Base-by-base conservation (phyloP, 345 rosid genomes). In the Gossypium arboreum region DNA sequence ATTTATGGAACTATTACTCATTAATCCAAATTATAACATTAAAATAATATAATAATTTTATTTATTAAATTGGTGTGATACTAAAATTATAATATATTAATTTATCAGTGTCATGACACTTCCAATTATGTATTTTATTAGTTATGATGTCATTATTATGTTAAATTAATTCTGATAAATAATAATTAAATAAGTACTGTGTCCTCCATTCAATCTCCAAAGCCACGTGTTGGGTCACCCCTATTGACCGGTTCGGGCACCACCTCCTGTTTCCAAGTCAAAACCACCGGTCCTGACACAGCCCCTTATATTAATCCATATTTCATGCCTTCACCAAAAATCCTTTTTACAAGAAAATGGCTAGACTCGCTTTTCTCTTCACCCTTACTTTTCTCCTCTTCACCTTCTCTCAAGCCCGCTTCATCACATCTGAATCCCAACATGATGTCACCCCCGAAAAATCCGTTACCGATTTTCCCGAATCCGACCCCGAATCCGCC, bases 151-250 rank as follows among this genome's bases (percentile, higher is more conserved):
- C 34, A 27, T 27, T 29, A 29, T 29, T 29, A 29, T 29, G 0
- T 29, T 29, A 2, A 29, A 29, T 29, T 3, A 29, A 3, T 29
- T 29, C 34, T 29, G 34, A 29, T 29, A 29, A 29, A 29, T 29
- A 34, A 34, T 34, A 34, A 34, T 34, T 34, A 34, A 5, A 34
- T 4, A 34, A 5, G 41, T 34, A 34, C 1, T 34, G 41, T 34
- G 41, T 5, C 39, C 39, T 34, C 39, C 39, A 4, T 48, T 13
- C 52, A 48, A 48, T 48, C 52, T 12, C 2, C 25, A 48, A 64
- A 1, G 66, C 67, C 89, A 73, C 89, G 83, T 84, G 81, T 72
- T 63, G 20, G 80, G 74, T 12, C 11, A 1, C 41, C 72, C 79
- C 3, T 22, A 34, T 12, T 74, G 62, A 72, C 73, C 76, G 79